Evolutionary conservation across 306 rosid genomes (phyloP).

Genomic region (Oxytropis ochrocephala): DNA sequence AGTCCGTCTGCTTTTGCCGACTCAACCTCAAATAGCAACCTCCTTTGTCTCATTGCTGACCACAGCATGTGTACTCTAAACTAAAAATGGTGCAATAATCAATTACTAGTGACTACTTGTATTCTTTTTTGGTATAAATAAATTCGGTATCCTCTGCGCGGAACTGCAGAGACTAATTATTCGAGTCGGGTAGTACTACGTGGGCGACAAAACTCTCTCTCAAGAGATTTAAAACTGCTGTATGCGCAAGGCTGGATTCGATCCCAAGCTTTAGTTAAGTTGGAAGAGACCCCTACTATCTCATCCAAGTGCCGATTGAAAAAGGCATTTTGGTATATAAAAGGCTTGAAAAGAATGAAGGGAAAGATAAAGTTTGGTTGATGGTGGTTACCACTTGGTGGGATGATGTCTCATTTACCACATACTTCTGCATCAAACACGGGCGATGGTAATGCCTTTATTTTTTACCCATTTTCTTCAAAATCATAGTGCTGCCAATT

Average conservation of each 20-base stretch:
- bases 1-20: slow-evolving; percentile 18
- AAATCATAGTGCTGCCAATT: neutral
- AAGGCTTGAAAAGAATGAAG: neutral
- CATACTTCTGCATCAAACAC: slow-evolving; percentile 32
- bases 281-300: too few relatives aligned
- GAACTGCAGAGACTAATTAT: too few relatives aligned
- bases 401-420: slow-evolving; percentile 35
- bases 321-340: slow-evolving; percentile 12
- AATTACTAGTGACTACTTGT: neutral
- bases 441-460: neutral
- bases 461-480: neutral
- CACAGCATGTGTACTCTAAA: neutral
- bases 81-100: slow-evolving; percentile 12
- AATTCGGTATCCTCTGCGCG: too few relatives aligned
- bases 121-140: too few relatives aligned
- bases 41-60: slow-evolving; percentile 13
- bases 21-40: neutral
- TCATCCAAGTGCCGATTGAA: too few relatives aligned
- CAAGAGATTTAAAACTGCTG: too few relatives aligned
- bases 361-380: slow-evolving; percentile 37
- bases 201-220: too few relatives aligned
- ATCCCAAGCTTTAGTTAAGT: too few relatives aligned
- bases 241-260: too few relatives aligned
- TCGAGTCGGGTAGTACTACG: too few relatives aligned
- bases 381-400: slow-evolving; percentile 17